Evolutionary conservation across 441 rosid genomes (phyloP).

Genomic region (Gossypium davidsonii): DNA sequence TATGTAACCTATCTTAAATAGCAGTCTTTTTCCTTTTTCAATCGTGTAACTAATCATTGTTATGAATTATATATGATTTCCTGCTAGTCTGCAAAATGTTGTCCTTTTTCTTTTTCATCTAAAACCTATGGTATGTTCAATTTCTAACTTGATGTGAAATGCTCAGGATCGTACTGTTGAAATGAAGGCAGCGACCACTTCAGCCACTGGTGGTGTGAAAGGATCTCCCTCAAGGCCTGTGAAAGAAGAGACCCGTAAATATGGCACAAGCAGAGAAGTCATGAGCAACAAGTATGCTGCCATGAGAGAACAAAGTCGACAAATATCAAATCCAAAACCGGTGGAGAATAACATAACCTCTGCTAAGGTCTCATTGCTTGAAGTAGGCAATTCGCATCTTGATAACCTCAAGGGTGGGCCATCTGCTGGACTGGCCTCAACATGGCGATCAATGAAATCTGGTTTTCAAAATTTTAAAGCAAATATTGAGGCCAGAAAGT

Average conservation of each 20-base stretch:
- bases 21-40: background rate
- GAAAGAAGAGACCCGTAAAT: constrained; percentile 47
- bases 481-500: constrained; percentile 59
- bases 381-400: constrained; percentile 32
- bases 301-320: constrained; percentile 66
- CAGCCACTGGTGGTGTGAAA: constrained; percentile 27
- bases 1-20: constrained; percentile 24
- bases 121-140: background rate
- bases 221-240: constrained; percentile 38
- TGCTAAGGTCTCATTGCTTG: constrained; percentile 78
- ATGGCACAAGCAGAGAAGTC: constrained; percentile 64
- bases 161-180: constrained; percentile 64
- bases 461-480: constrained; percentile 84
- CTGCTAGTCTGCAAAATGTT: background rate
- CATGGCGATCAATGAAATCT: constrained; percentile 80
- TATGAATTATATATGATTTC: background rate
- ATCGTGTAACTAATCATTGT: background rate
- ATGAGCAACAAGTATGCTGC: constrained; percentile 81
- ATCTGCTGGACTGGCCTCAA: constrained; percentile 52
- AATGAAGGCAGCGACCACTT: constrained; percentile 49
- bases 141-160: constrained; percentile 14
- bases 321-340: constrained; percentile 39
- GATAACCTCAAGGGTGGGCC: constrained; percentile 35
- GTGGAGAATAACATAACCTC: constrained; percentile 56
- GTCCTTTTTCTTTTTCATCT: background rate